Evolutionary conservation across 495 filamentous ascomycete species (phyloP).

Genomic region (Penicillium canescens): DNA sequence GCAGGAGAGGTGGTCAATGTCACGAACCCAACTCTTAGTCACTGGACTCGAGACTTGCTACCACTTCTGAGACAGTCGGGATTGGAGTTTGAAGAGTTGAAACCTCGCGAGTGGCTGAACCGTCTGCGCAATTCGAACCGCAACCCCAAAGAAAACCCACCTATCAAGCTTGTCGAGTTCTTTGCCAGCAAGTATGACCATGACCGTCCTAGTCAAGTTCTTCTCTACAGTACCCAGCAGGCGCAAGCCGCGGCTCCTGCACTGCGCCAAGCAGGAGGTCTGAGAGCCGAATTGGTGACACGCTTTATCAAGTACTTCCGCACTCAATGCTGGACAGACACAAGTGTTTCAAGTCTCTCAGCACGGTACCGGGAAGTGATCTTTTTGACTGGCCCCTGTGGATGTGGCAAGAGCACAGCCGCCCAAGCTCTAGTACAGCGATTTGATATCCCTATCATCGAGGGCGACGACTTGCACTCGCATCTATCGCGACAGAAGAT

Average conservation of each 20-base stretch:
- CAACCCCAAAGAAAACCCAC: constrained; percentile 40
- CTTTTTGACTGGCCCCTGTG: constrained; percentile 25
- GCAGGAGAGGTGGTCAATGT: constrained; percentile 37
- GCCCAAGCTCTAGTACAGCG: constrained; percentile 8
- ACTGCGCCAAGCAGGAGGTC: constrained; percentile 12
- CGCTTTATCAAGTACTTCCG: constrained; percentile 20
- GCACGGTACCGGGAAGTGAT: constrained; percentile 10
- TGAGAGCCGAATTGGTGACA: constrained; percentile 8
- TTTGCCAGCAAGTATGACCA: constrained; percentile 46
- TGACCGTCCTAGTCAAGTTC: constrained; percentile 17
- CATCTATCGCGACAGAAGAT: constrained; percentile 20
- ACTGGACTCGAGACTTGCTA: constrained; percentile 51
- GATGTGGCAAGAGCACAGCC: constrained; percentile 25
- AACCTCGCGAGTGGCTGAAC: constrained; percentile 44
- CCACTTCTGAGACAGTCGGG: constrained; percentile 43
- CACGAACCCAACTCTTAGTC: constrained; percentile 45
- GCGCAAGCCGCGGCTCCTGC: constrained; percentile 17
- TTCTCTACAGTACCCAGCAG: constrained; percentile 28
- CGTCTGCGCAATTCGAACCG: constrained; percentile 35
- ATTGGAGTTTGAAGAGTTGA: constrained; percentile 46
- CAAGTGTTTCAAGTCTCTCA: neutral
- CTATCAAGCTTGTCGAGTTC: constrained; percentile 50
- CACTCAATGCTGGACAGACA: constrained; percentile 14
- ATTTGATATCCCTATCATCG: constrained; percentile 20
- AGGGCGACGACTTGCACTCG: constrained; percentile 28